These are phyloP conservation scores for Cyanodermella asteris DNA, from an alignment of 2,329 filamentous ascomycete genomes.

Conservation along the genomic window DNA sequence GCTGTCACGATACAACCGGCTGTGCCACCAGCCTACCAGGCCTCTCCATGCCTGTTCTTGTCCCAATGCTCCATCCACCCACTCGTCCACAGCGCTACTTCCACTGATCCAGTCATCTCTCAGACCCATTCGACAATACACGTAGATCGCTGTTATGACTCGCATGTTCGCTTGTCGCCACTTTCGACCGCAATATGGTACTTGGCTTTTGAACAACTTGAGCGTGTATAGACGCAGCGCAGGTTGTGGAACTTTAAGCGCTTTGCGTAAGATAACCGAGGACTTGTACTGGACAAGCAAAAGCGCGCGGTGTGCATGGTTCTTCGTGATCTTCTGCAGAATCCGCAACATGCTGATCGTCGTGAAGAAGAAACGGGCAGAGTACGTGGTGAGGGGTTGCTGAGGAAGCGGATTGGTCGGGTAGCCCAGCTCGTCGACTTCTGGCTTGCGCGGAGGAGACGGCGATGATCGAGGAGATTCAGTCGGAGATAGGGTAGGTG, in stretches of 20 bases:
- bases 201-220: slow-evolving; percentile 96
- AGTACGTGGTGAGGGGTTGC: slow-evolving; percentile 71
- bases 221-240: slow-evolving; percentile 80
- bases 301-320: slow-evolving; percentile 85
- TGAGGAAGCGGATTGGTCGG: slow-evolving; percentile 47
- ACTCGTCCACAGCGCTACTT: slow-evolving; percentile 62
- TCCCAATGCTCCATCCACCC: slow-evolving; percentile 80
- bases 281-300: slow-evolving; percentile 92
- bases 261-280: slow-evolving; percentile 74
- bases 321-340: slow-evolving; percentile 92
- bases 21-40: slow-evolving; percentile 85
- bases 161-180: slow-evolving; percentile 98
- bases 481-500: slow-evolving; percentile 9
- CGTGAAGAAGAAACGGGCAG: slow-evolving; percentile 84
- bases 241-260: slow-evolving; percentile 72
- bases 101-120: slow-evolving; percentile 86
- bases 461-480: slow-evolving; percentile 10
- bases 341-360: slow-evolving; percentile 88
- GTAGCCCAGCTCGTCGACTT: slow-evolving; percentile 74
- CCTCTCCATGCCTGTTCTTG: slow-evolving; percentile 77
- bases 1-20: slow-evolving; percentile 52
- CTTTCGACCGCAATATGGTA: slow-evolving; percentile 92
- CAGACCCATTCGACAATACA: slow-evolving; percentile 80
- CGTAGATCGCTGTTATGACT: slow-evolving; percentile 88
- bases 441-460: slow-evolving; percentile 23